Evolutionary conservation across 441 rosid species (phyloP).

Genomic region (Erodium chrysanthum): DNA sequence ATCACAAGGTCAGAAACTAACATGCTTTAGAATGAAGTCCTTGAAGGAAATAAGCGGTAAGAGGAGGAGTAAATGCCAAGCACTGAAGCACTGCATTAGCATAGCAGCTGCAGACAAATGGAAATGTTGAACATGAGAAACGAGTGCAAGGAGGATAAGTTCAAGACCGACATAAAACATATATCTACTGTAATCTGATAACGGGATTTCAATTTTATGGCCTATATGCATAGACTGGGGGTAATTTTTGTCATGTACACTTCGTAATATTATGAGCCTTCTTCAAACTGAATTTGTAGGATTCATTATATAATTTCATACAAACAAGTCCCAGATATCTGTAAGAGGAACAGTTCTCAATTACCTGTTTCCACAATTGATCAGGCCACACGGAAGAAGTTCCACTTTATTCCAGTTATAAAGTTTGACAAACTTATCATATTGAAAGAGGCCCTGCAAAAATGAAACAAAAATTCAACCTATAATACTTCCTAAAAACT

Average conservation of each 20-base stretch:
- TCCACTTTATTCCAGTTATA: slow-evolving; percentile 53
- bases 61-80: slow-evolving; percentile 79
- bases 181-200: no score
- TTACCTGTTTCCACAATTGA: slow-evolving; percentile 87
- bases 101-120: slow-evolving; percentile 59
- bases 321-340: neutral
- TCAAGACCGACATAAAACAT: no score
- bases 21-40: slow-evolving; percentile 74
- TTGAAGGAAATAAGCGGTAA: slow-evolving; percentile 73
- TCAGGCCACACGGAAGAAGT: slow-evolving; percentile 72
- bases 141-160: neutral
- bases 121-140: slow-evolving; percentile 16
- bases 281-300: neutral
- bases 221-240: neutral
- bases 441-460: slow-evolving; percentile 63
- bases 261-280: neutral
- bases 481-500: neutral
- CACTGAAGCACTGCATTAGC: slow-evolving; percentile 92
- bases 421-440: slow-evolving; percentile 60
- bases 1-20: slow-evolving; percentile 15
- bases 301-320: neutral
- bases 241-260: neutral
- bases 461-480: slow-evolving; percentile 10
- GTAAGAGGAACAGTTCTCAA: neutral
- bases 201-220: neutral